Evolutionary conservation across 2,329 filamentous ascomycete genomes (phyloP), one percentile per base, ranked within the genome.

Genomic region (Fusarium sp.): DNA sequence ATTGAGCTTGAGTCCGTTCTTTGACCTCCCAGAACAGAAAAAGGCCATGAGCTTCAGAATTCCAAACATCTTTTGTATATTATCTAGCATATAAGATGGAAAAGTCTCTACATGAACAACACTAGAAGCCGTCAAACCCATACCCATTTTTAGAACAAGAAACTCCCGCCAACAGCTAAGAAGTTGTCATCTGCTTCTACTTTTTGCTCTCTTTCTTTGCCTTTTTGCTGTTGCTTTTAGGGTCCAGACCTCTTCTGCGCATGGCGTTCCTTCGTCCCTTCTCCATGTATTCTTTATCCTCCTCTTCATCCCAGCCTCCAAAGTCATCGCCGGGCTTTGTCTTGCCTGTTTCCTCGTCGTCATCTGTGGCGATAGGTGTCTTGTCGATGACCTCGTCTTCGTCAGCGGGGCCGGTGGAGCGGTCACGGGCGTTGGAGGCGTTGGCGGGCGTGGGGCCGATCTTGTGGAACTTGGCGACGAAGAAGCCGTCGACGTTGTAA

Each of bases 401-500:
- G 36, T 80, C 76, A 49, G 62, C 63, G 13, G 70, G 70, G n/a
- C 70, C 74, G 3, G 57, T 71, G 18, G 69, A 57, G 54, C 73
- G 75, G 53, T 83, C 82, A 45, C 64, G 65, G 25, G 81, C 35
- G 20, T 61, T 63, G 5, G 60, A 53, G 27, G 72, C 72, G 63
- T 86, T 88, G 57, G 84, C 81, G 2, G 92, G 90, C 39, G 91
- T 92, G 5, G 93, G 91, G 0, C 89, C 95, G 17, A 88, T 88
- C 86, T 99, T 99, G 81, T 97, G 94, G 81, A 99, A 91, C 80
- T 99, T 99, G 75, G 94, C 93, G 64, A 99, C 96, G 78, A 94
- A 99, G 89, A 99, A 99, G 68, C 96, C 96, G 78, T 98, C 96
- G 33, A 99, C 94, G 81, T 97, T 97, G 83, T 96, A 93, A 20